Evolutionary conservation across 805 yeast genomes (phyloP), one percentile per base, ranked within the genome.

Genomic region (Wickerhamiella azyma): DNA sequence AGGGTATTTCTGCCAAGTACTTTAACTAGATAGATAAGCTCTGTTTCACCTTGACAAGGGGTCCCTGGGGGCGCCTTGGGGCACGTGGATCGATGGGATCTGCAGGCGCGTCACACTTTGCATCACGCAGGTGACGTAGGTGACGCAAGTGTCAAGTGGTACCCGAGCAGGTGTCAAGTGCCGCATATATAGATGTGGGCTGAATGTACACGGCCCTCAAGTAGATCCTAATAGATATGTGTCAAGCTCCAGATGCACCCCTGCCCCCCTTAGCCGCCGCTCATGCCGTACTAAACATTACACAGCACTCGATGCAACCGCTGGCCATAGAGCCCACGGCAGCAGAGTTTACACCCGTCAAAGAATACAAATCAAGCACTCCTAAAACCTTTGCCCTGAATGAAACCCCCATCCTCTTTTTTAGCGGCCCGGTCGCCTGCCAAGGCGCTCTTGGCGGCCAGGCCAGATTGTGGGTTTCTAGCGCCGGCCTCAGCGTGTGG

Each of bases 381-480:
- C 66, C 66, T 8, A 63, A 58, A 10, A 46, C 55, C 8, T 62
- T 55, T 41, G 57, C 64, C 4, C 52, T 62, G 19, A 63, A 61
- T 13, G 65, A 61, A 36, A 46, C 50, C 13, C 63, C 64, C 1
- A 58, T 62, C 29, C 52, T 62, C 18, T 55, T 55, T 43, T 41
- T 45, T 26, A 37, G 47, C 32, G 26, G 43, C 9, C n/a, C 39
- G 2, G 48, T 50, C n/a, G 45, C 47, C 14, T 24, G 38, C 8
- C 11, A 47, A 3, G 50, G 48, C 10, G 37, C 36, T 1, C 26
- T 40, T 13, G 33, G 9, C 17, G 50, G 46, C 30, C 42, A 28
- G 14, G 50, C 47, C 11, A 48, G 43, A 19, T 28, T 57, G 3
- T 56, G 55, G 51, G 49, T 62, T 19, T 48, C 60, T 2, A 53